phyloP scores from a whole-genome alignment of 2,329 filamentous ascomycete species.

The Cladosporium sp. region DNA sequence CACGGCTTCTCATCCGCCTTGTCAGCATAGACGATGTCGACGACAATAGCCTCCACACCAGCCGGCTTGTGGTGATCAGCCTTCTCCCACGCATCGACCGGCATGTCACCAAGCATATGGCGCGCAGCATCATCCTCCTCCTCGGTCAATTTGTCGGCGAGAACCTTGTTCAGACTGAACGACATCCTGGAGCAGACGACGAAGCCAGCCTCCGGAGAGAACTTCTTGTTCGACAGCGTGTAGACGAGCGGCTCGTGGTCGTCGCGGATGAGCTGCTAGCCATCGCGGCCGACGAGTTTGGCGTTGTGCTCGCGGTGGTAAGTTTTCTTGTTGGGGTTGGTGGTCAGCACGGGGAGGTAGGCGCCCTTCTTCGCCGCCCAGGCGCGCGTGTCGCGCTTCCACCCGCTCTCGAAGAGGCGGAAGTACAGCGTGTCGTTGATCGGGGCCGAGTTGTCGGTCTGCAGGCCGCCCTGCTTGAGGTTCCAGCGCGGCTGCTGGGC shows the following conservation, averaged over 20 bases:
- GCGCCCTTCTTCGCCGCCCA: neutral
- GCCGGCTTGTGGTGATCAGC: neutral
- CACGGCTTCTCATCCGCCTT: neutral
- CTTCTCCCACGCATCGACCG: neutral
- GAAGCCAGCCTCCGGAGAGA: neutral
- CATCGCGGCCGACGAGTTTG: neutral
- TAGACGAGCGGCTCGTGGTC: neutral
- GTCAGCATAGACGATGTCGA: neutral
- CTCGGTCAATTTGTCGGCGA: neutral
- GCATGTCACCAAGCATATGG: neutral
- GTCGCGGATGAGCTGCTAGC: slow-evolving; percentile 1
- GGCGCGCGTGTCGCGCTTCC: neutral
- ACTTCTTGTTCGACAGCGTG: neutral
- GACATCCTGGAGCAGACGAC: neutral
- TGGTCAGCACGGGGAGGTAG: neutral
- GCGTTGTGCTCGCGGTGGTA: slow-evolving; percentile 10
- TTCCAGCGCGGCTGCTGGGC: slow-evolving; percentile 2
- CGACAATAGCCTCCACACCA: neutral
- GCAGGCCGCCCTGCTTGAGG: neutral
- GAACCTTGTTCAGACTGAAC: neutral
- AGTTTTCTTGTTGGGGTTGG: neutral
- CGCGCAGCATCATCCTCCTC: neutral
- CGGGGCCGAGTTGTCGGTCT: slow-evolving; percentile 1
- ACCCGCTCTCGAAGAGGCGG: slow-evolving; percentile 3
- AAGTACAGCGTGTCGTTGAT: slow-evolving; percentile 8